Evolutionary conservation across 768 basidiomycete species (phyloP).

Genomic region (Naganishia vaughanmartiniae): DNA sequence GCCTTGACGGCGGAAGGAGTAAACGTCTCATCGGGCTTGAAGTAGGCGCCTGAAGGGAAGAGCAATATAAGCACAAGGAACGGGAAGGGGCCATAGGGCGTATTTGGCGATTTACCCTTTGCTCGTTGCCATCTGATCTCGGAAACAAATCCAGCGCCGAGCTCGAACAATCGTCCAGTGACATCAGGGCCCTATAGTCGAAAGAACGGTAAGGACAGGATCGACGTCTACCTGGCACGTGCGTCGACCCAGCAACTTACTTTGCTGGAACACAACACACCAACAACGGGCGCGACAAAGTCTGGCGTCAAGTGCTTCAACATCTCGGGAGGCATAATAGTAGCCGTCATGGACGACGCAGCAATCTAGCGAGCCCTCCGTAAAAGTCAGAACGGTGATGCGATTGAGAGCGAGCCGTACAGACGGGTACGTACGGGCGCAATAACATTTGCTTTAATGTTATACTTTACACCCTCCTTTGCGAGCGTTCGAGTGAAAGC

Average conservation of each 20-base stretch:
- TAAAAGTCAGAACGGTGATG: not conserved
- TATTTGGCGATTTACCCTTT: constrained; percentile 58
- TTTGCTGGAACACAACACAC: constrained; percentile 79
- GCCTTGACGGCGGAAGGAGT: constrained; percentile 92
- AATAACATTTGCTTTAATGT: constrained; percentile 79
- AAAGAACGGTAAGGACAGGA: not conserved
- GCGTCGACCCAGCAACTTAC: constrained; percentile 51
- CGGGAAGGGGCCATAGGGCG: not conserved
- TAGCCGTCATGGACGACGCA: constrained; percentile 95
- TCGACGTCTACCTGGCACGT: not conserved
- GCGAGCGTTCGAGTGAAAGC: constrained; percentile 91
- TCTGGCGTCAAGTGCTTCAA: constrained; percentile 86
- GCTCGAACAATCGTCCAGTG: constrained; percentile 67
- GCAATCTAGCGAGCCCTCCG: constrained; percentile 65
- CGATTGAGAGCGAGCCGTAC: not conserved
- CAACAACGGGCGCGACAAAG: constrained; percentile 88
- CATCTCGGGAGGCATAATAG: constrained; percentile 90
- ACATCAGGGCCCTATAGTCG: constrained; percentile 47
- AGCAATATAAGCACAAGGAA: not conserved
- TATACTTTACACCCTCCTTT: constrained; percentile 85
- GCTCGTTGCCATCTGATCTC: constrained; percentile 92
- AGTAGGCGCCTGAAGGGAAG: constrained; percentile 57
- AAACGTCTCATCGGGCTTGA: constrained; percentile 84
- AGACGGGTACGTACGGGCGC: constrained; percentile 66
- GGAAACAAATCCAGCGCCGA: constrained; percentile 86